Evolutionary conservation across 2,329 filamentous ascomycete genomes (phyloP).

Genomic region (Colletotrichum spinosum): DNA sequence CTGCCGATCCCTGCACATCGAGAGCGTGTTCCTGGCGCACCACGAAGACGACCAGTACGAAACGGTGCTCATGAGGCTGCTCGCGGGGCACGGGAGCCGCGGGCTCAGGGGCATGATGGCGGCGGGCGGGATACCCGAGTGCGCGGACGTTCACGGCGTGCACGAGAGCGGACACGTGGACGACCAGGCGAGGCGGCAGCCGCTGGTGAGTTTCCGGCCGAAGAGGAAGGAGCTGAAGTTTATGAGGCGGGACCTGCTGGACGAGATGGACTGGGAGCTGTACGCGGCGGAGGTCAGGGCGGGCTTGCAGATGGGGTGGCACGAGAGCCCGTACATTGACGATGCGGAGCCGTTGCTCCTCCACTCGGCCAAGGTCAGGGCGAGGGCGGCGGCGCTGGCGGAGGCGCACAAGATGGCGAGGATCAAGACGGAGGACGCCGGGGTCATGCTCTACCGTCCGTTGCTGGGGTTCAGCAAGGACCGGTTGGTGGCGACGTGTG

Average conservation of each 20-base stretch:
- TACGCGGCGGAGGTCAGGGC: constrained; percentile 37
- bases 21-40: constrained; percentile 81
- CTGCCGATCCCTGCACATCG: constrained; percentile 64
- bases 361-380: constrained; percentile 27
- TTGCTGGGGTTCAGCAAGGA: constrained; percentile 78
- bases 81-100: constrained; percentile 73
- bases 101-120: constrained; percentile 78
- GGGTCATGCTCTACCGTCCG: constrained; percentile 76
- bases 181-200: constrained; percentile 51
- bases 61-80: constrained; percentile 84
- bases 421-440: constrained; percentile 69
- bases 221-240: constrained; percentile 40
- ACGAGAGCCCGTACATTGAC: constrained; percentile 35
- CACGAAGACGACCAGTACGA: constrained; percentile 93
- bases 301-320: constrained; percentile 33
- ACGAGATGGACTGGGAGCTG: constrained; percentile 44
- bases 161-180: constrained; percentile 72
- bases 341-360: constrained; percentile 37
- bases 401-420: constrained; percentile 28
- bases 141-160: constrained; percentile 78
- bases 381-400: constrained; percentile 23
- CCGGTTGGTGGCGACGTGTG: constrained; percentile 79
- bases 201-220: constrained; percentile 54
- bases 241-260: constrained; percentile 37
- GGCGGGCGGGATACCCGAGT: constrained; percentile 83